Conservation (phyloP, 345 rosid species). For the Eutrema heterophyllum region DNA sequence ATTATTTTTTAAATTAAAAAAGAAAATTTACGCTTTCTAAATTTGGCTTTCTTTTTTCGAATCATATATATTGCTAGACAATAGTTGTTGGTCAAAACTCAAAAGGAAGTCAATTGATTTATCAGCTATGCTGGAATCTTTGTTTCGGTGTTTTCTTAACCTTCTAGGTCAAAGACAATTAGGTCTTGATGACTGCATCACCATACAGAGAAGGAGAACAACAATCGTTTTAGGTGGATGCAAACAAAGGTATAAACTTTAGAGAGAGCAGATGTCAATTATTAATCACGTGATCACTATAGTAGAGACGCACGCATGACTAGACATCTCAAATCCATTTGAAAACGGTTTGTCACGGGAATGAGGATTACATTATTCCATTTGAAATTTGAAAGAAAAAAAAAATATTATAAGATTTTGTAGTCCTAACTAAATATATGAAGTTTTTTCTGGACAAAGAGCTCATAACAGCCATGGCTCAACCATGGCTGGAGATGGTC, state of each 20-base stretch:
- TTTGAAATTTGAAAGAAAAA: no score
- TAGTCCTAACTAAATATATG: no score
- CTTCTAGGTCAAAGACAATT: neutral
- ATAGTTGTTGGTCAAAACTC: conserved; percentile 3
- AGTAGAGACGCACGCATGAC: no score
- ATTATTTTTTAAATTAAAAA: neutral
- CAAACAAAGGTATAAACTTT: neutral
- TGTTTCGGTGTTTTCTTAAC: no score
- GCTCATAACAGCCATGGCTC: no score
- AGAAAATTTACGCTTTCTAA: neutral
- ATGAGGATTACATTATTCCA: no score
- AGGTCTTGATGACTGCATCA: neutral
- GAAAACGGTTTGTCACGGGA: no score
- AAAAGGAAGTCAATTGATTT: neutral
- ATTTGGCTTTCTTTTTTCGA: neutral
- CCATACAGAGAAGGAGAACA: neutral
- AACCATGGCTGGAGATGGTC: no score
- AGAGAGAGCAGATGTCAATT: no score
- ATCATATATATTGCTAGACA: neutral
- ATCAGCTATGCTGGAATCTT: neutral
- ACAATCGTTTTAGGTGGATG: neutral
- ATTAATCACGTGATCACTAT: neutral
- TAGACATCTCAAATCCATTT: no score
- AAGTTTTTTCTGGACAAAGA: no score
- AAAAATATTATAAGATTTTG: no score